phyloP scores from a whole-genome alignment of 768 basidiomycete species.

The Suillus ampliporus region DNA sequence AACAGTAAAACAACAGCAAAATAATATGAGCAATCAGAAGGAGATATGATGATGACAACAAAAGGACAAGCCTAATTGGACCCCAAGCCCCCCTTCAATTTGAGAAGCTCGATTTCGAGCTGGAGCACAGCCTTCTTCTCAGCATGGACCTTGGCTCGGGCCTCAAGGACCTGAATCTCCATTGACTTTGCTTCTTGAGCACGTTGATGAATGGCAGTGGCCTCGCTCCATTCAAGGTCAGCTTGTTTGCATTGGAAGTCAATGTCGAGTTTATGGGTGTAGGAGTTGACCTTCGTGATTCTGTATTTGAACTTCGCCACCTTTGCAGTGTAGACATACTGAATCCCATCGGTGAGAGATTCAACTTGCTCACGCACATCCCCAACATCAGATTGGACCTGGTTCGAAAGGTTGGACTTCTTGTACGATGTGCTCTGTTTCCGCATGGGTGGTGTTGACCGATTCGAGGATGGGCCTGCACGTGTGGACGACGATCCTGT shows the following conservation, averaged over 20 bases:
- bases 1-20: too few species aligned
- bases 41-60: too few species aligned
- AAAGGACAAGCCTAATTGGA: too few species aligned
- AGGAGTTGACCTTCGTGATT: background rate
- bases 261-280: background rate
- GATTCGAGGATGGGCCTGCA: background rate
- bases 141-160: background rate
- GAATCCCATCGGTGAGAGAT: rapidly evolving
- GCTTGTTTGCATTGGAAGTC: background rate
- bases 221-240: background rate
- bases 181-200: background rate
- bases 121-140: background rate
- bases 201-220: background rate
- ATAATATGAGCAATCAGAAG: too few species aligned
- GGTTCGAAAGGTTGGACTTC: background rate
- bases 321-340: background rate
- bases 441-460: background rate
- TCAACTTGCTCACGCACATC: background rate
- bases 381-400: background rate
- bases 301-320: background rate
- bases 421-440: background rate
- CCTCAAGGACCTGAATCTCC: background rate
- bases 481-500: background rate
- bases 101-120: background rate
- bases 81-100: background rate